Conservation (phyloP, 1,284 basidiomycete species). For the Austroboletus niveus region DNA sequence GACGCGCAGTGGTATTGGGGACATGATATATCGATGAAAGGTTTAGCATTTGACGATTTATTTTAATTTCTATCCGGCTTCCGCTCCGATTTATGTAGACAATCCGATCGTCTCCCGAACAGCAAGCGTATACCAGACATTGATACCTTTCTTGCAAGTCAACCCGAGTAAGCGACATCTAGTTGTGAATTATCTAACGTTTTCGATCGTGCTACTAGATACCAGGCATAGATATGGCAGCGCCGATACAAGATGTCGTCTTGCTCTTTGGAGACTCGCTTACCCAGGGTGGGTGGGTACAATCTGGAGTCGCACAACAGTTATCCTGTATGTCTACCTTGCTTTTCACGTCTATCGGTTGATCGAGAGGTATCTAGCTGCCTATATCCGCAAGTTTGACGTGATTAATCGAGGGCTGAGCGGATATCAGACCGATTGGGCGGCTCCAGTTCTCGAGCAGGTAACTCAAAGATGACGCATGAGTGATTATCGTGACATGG, state of each 20-base stretch:
- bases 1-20: slow-evolving; percentile 49
- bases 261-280: slow-evolving; percentile 79
- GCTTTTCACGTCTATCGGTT: neutral
- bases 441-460: slow-evolving; percentile 73
- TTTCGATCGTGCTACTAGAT: neutral
- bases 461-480: slow-evolving; percentile 35
- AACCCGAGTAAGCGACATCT: too few relatives aligned
- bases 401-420: slow-evolving; percentile 78
- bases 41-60: too few relatives aligned
- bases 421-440: slow-evolving; percentile 87
- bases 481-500: neutral
- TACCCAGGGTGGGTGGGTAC: slow-evolving; percentile 62
- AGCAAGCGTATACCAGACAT: too few relatives aligned
- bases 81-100: neutral
- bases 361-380: slow-evolving; percentile 44
- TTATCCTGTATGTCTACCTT: slow-evolving; percentile 53
- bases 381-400: slow-evolving; percentile 77
- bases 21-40: slow-evolving; percentile 10
- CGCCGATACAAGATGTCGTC: slow-evolving; percentile 41
- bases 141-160: too few relatives aligned
- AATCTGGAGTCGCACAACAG: slow-evolving; percentile 57
- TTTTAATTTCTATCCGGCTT: neutral
- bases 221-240: neutral
- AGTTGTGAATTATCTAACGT: neutral
- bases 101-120: too few relatives aligned